Evolutionary conservation across 2,329 filamentous ascomycete species (phyloP).

Genomic region (Trichoderma oligosporum): DNA sequence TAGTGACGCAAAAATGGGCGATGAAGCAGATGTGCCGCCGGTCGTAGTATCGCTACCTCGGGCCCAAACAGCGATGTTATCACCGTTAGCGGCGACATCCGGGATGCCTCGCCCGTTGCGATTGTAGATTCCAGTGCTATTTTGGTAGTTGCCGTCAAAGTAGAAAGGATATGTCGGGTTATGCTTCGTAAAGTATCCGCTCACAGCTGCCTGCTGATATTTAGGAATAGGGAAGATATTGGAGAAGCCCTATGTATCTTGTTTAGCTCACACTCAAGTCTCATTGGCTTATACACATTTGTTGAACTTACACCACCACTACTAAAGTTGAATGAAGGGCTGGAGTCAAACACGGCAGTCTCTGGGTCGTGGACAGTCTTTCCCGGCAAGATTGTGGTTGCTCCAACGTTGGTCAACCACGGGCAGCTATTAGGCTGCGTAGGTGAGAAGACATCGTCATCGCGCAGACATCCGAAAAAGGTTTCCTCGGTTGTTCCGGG

Average conservation of each 20-base stretch:
- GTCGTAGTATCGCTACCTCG: slow-evolving; percentile 42
- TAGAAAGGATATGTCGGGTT: slow-evolving; percentile 35
- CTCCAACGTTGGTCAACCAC: slow-evolving; percentile 47
- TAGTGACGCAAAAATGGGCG: slow-evolving; percentile 23
- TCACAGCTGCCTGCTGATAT: slow-evolving; percentile 44
- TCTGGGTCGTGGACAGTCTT: slow-evolving; percentile 44
- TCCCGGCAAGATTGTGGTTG: slow-evolving; percentile 43
- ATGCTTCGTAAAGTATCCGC: slow-evolving; percentile 34
- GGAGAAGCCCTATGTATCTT: slow-evolving; percentile 36
- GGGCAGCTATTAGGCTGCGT: slow-evolving; percentile 40
- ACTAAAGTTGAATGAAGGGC: slow-evolving; percentile 5
- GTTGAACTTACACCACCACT: slow-evolving; percentile 9
- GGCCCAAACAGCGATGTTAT: slow-evolving; percentile 27
- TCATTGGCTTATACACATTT: no score
- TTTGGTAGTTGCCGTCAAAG: slow-evolving; percentile 37
- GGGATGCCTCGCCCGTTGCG: slow-evolving; percentile 41
- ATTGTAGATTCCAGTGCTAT: slow-evolving; percentile 34
- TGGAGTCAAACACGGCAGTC: slow-evolving; percentile 35
- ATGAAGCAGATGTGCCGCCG: slow-evolving; percentile 22
- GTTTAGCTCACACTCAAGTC: not conserved
- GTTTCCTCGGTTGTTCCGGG: slow-evolving; percentile 20
- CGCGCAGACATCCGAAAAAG: slow-evolving; percentile 21
- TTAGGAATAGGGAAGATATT: slow-evolving; percentile 45
- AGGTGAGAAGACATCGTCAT: slow-evolving; percentile 29
- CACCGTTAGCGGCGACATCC: slow-evolving; percentile 26